phyloP scores from a whole-genome alignment of 2,329 filamentous ascomycete species.

The Alternaria viburni region DNA sequence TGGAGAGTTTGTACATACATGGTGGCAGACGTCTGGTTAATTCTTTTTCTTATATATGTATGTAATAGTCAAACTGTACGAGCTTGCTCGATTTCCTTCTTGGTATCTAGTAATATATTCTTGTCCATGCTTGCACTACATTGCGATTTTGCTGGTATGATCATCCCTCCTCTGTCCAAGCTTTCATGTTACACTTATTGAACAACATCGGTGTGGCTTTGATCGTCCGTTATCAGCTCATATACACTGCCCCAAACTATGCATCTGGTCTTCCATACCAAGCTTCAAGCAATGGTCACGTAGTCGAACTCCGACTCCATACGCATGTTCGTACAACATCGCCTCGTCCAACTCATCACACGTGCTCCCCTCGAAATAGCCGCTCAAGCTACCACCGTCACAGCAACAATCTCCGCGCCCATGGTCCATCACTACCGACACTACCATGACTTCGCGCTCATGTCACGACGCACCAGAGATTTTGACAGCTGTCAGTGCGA shows the following conservation, averaged over 20 bases:
- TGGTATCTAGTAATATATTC: not conserved
- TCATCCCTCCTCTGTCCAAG: not conserved
- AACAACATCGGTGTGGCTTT: not conserved
- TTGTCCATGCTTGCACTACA: not conserved
- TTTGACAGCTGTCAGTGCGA: conserved; percentile 15
- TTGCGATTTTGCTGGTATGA: not conserved
- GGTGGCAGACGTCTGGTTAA: conserved; percentile 7
- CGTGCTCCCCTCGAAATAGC: not conserved
- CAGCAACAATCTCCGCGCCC: not conserved
- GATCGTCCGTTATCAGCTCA: not conserved
- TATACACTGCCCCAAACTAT: not conserved
- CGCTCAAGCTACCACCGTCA: not conserved
- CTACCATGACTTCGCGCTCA: not conserved
- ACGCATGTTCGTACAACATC: not conserved
- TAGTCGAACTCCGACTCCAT: not conserved
- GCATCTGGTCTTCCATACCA: not conserved
- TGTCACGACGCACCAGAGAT: not conserved
- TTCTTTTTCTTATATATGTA: conserved; percentile 7
- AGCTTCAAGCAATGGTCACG: not conserved
- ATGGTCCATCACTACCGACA: not conserved
- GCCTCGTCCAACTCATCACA: not conserved
- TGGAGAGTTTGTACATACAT: not conserved
- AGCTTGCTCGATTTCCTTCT: not conserved
- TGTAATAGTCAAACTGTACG: not conserved
- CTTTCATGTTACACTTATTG: not conserved